Percentiles rank a stretch among this genome's conserved stretches.
Evolutionary conservation across 177 flowering plant genomes (phyloP).

Genomic region (Vitis hybrid): DNA sequence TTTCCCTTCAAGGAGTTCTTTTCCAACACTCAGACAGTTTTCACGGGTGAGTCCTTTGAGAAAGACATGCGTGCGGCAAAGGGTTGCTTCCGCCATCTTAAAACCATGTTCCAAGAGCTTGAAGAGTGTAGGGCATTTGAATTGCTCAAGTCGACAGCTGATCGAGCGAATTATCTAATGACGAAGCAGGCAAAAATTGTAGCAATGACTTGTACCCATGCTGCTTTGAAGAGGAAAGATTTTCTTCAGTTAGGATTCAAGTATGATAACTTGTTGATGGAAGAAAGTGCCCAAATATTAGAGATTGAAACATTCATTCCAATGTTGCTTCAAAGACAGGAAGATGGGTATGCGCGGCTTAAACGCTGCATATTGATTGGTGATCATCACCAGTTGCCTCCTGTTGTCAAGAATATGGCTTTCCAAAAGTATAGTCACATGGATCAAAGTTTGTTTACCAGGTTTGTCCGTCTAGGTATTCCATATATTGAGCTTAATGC

Average conservation of each 20-base stretch:
- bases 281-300: slow-evolving; percentile 98
- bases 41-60: slow-evolving; percentile 80
- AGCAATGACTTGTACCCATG: slow-evolving; percentile 99
- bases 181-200: slow-evolving; percentile 99
- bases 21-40: slow-evolving; percentile 68
- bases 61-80: slow-evolving; percentile 92
- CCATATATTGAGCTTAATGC: slow-evolving; percentile 99
- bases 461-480: slow-evolving; percentile 94
- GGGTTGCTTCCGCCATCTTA: slow-evolving; percentile 92
- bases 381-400: slow-evolving; percentile 99
- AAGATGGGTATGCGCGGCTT: slow-evolving; percentile 95
- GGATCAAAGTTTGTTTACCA: slow-evolving; percentile 96
- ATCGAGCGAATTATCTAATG: slow-evolving; percentile 94
- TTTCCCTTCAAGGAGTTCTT: slow-evolving; percentile 92
- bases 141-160: slow-evolving; percentile 92
- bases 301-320: slow-evolving; percentile 99
- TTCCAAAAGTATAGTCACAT: slow-evolving; percentile 99
- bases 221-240: slow-evolving; percentile 95
- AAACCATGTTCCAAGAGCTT: slow-evolving; percentile 91
- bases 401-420: slow-evolving; percentile 99
- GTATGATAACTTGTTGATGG: slow-evolving; percentile 97
- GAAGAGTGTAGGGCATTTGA: slow-evolving; percentile 99
- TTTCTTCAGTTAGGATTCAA: slow-evolving; percentile 91
- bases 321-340: slow-evolving; percentile 96
- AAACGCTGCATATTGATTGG: slow-evolving; percentile 98